phyloP scores from a whole-genome alignment of 495 filamentous ascomycete species.

The Tuber magnatum region DNA sequence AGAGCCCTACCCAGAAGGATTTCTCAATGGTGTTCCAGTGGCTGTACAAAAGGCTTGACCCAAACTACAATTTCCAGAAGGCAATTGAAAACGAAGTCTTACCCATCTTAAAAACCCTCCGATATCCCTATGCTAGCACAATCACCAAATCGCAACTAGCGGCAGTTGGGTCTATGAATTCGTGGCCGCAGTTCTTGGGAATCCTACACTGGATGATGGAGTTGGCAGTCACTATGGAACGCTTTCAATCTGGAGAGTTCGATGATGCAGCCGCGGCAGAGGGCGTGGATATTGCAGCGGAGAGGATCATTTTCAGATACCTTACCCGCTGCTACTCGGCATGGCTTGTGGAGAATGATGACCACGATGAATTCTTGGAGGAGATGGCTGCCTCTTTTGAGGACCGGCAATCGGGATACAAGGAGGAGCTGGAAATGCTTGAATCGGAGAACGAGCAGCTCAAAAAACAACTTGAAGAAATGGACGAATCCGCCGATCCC shows the following conservation, averaged over 20 bases:
- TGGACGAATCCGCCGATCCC: conserved; percentile 75
- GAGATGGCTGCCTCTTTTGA: conserved; percentile 88
- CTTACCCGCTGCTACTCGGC: conserved; percentile 80
- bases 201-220: conserved; percentile 99
- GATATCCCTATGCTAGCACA: conserved; percentile 87
- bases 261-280: conserved; percentile 68
- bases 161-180: conserved; percentile 85
- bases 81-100: conserved; percentile 85
- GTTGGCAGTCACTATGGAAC: conserved; percentile 80
- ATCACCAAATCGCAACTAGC: conserved; percentile 93
- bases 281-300: conserved; percentile 76
- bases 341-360: conserved; percentile 82
- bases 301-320: conserved; percentile 90
- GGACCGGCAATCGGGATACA: conserved; percentile 66
- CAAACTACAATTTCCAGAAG: conserved; percentile 71
- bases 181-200: conserved; percentile 83
- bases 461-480: conserved; percentile 73
- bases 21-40: conserved; percentile 96
- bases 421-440: conserved; percentile 70
- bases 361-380: conserved; percentile 75
- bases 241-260: conserved; percentile 65
- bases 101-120: conserved; percentile 77
- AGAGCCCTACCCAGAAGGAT: conserved; percentile 94
- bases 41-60: conserved; percentile 91
- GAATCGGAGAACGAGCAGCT: conserved; percentile 75